Base-by-base conservation (phyloP, 495 filamentous ascomycete species). In the Tuber indicum region DNA sequence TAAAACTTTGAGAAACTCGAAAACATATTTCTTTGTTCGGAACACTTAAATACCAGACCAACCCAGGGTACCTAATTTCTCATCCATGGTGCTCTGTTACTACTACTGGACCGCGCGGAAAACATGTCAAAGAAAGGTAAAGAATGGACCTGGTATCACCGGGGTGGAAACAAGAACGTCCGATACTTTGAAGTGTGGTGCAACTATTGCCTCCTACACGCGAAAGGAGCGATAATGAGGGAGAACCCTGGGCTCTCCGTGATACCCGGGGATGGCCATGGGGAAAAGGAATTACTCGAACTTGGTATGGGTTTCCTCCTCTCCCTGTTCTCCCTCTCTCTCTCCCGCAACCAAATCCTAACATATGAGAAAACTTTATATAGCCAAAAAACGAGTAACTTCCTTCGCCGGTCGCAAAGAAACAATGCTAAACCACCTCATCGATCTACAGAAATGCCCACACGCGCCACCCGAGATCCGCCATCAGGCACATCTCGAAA, bases 371-470 rank as follows among this genome's bases (percentile, higher is more conserved):
- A 66, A 36, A 36, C 5, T 66, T 2, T 66, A 32, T 36, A 36
- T 26, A 66, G 58, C 58, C 12, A 66, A 66, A 66, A 66, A 66
- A 66, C 26, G 58, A 66, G 58, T 66, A 7, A 66, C 58, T 16
- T 36, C 58, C 58, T 66, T 66, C 58, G 58, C 58, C 12, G 58
- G 58, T 3, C 58, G 58, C 58, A 66, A 66, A 19, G 58, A 66
- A 66, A 66, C 58, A 32, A 66, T 66, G 58, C 14, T 66, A 19
- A 66, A 66, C 26, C 58, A 66, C 58, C 58, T 66, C 58, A 66
- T 66, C 58, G 58, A 66, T 36, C 58, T 66, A 36, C 58, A 66
- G 5, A 66, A 66, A 66, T 66, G 58, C 26, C 58, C 26, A 36
- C 58, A 66, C 6, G 58, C 58, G 1, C 58, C 58, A 17, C 58